Evolutionary conservation across 371 early-diverging fungal species (phyloP).

Genomic region (Mucor racemosus): DNA sequence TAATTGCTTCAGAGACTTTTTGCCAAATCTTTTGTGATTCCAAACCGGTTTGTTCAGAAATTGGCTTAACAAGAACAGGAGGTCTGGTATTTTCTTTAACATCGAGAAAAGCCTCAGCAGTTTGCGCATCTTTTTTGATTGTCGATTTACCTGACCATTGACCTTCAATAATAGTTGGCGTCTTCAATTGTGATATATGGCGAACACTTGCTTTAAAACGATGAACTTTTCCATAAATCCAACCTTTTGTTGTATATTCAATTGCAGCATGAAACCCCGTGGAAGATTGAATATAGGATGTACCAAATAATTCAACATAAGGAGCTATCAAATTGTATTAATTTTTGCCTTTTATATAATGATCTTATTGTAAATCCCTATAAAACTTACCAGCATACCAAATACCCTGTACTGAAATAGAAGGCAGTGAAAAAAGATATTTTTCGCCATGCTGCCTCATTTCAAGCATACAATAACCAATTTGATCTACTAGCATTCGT

Average conservation of each 20-base stretch:
- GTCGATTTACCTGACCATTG: slow-evolving; percentile 72
- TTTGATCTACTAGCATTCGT: slow-evolving; percentile 78
- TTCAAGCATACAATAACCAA: slow-evolving; percentile 71
- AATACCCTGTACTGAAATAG: slow-evolving; percentile 78
- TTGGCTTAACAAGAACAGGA: slow-evolving; percentile 50
- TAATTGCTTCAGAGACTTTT: slow-evolving; percentile 71
- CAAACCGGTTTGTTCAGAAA: slow-evolving; percentile 62
- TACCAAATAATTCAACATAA: slow-evolving; percentile 79
- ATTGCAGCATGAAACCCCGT: slow-evolving; percentile 70
- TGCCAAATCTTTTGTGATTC: slow-evolving; percentile 81
- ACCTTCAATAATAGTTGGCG: slow-evolving; percentile 58
- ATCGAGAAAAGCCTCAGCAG: slow-evolving; percentile 61
- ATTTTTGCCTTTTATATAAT: too few relatives aligned
- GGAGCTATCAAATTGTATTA: slow-evolving; percentile 42
- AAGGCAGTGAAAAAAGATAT: slow-evolving; percentile 77
- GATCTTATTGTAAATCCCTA: not conserved
- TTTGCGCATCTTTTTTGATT: slow-evolving; percentile 49
- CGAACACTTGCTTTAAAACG: slow-evolving; percentile 75
- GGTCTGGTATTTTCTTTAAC: slow-evolving; percentile 52
- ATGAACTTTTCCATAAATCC: slow-evolving; percentile 82
- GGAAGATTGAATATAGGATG: slow-evolving; percentile 69
- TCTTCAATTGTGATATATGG: slow-evolving; percentile 33
- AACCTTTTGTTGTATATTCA: slow-evolving; percentile 77
- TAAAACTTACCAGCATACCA: slow-evolving; percentile 67
- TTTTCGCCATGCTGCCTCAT: slow-evolving; percentile 62